These are phyloP conservation scores for Dioscorea zingiberensis DNA, from an alignment of 106 monocot genomes.

Conservation along the genomic window DNA sequence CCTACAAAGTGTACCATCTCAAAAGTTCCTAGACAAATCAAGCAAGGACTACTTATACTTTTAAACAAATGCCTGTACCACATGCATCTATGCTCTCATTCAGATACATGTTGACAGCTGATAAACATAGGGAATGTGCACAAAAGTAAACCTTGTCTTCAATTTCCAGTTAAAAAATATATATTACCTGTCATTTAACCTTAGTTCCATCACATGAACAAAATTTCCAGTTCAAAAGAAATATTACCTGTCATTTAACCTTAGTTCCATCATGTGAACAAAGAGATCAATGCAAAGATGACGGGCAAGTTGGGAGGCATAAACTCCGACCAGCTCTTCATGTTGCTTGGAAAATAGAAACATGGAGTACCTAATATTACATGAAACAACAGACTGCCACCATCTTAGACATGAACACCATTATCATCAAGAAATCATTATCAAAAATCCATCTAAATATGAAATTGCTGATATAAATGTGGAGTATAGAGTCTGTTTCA, in stretches of 20 bases:
- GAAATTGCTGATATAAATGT: too few relatives aligned
- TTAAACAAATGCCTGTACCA: too few relatives aligned
- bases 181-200: conserved; percentile 76
- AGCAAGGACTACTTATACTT: too few relatives aligned
- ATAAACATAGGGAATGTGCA: too few relatives aligned
- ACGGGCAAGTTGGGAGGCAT: conserved; percentile 86
- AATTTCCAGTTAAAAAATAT: too few relatives aligned
- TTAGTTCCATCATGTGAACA: conserved; percentile 94
- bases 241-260: conserved; percentile 78
- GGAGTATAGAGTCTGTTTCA: too few relatives aligned
- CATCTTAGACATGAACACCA: not conserved
- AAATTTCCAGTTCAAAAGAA: conserved; percentile 81
- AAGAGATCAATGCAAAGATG: conserved; percentile 93
- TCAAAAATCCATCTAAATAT: too few relatives aligned
- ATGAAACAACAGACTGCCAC: not conserved
- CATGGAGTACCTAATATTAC: conserved; percentile 74
- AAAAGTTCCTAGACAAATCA: too few relatives aligned
- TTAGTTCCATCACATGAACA: conserved; percentile 92
- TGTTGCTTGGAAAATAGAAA: conserved; percentile 92
- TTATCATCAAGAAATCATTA: too few relatives aligned
- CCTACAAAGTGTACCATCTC: not conserved
- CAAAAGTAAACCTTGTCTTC: too few relatives aligned
- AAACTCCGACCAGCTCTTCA: conserved; percentile 90
- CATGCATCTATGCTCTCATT: too few relatives aligned
- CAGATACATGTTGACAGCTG: too few relatives aligned